These are phyloP conservation scores for Rhododendron mucronatum DNA, from an alignment of 148 eudicot genomes.

Conservation along the genomic window DNA sequence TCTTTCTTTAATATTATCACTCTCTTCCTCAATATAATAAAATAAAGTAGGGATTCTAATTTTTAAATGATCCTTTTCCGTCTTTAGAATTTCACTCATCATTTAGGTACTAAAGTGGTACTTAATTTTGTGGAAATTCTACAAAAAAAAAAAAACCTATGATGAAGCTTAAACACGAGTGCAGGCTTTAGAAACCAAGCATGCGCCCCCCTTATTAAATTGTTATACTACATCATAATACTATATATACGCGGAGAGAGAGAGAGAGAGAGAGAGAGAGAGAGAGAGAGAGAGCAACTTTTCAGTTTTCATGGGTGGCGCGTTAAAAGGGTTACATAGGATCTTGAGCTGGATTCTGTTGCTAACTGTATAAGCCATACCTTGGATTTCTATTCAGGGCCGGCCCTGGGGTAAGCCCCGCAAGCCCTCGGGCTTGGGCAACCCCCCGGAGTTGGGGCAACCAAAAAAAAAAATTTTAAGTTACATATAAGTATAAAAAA, in stretches of 20 bases:
- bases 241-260: background rate
- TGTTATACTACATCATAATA: background rate
- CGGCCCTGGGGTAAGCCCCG: too few relatives aligned
- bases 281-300: background rate
- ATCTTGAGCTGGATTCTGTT: constrained; percentile 27
- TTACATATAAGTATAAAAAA: too few relatives aligned
- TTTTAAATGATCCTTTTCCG: background rate
- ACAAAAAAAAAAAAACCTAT: background rate
- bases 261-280: background rate
- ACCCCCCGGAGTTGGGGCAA: too few relatives aligned
- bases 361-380: constrained; percentile 16
- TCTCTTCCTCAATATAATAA: background rate
- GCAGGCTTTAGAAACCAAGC: background rate
- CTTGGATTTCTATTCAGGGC: background rate
- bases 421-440: too few relatives aligned
- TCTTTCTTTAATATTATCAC: background rate
- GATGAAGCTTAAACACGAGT: constrained; percentile 3
- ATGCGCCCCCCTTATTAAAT: background rate
- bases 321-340: constrained; percentile 23
- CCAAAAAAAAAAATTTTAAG: too few relatives aligned
- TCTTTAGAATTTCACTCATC: background rate
- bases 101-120: background rate
- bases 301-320: constrained; percentile 19
- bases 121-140: background rate
- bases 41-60: background rate